Conservation (phyloP, 1,284 basidiomycete species). For the Pseudomicrostroma phylloplanum region DNA sequence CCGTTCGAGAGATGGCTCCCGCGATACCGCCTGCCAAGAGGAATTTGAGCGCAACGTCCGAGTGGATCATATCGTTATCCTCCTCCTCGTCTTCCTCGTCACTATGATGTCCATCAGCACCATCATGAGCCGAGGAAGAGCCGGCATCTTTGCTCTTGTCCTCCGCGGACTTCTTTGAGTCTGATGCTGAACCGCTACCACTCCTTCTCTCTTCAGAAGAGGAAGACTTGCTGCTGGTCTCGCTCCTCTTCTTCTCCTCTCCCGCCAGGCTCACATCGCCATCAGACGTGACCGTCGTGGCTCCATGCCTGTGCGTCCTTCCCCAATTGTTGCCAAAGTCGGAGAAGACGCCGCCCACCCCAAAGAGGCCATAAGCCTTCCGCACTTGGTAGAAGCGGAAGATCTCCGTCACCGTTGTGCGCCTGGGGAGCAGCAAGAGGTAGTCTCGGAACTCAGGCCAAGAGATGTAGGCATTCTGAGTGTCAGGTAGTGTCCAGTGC, state of each 20-base stretch:
- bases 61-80: slow-evolving; percentile 59
- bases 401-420: slow-evolving; percentile 44
- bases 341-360: slow-evolving; percentile 48
- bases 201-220: not conserved
- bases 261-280: slow-evolving; percentile 45
- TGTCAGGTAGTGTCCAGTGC: slow-evolving; percentile 12
- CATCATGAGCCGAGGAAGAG: slow-evolving; percentile 15
- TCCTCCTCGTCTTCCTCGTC: slow-evolving; percentile 61
- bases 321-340: slow-evolving; percentile 44
- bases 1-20: slow-evolving; percentile 90
- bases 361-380: slow-evolving; percentile 48
- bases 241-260: slow-evolving; percentile 31
- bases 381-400: slow-evolving; percentile 49
- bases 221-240: not conserved
- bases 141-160: not conserved
- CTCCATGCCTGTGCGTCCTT: slow-evolving; percentile 37
- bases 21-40: slow-evolving; percentile 88
- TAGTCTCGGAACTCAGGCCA: slow-evolving; percentile 50
- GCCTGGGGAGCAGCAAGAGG: slow-evolving; percentile 43
- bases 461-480: slow-evolving; percentile 29
- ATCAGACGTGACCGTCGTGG: slow-evolving; percentile 42
- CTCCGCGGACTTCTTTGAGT: not conserved
- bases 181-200: too few relatives aligned
- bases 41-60: slow-evolving; percentile 75
- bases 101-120: slow-evolving; percentile 53